phyloP scores from a whole-genome alignment of 2,329 filamentous ascomycete species.

The Ceratocystiopsis minuta region DNA sequence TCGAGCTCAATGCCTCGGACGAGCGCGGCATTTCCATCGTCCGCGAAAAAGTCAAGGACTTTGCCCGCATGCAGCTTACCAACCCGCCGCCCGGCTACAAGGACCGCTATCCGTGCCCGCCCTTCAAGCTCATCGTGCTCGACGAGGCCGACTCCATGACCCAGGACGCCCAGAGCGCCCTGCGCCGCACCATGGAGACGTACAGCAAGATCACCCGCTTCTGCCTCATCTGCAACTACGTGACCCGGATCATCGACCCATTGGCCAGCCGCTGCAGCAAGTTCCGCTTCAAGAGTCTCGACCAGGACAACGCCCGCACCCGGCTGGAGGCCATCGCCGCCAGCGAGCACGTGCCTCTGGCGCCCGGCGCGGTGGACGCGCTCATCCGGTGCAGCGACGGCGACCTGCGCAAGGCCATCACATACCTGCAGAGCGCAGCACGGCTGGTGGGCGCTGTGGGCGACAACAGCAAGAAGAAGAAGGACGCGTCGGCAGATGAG shows the following conservation, averaged over 20 bases:
- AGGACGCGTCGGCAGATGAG: neutral
- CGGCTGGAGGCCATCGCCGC: slow-evolving; percentile 69
- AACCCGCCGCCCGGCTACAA: slow-evolving; percentile 56
- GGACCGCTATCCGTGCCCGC: slow-evolving; percentile 71
- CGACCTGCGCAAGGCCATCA: slow-evolving; percentile 90
- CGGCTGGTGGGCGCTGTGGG: slow-evolving; percentile 56
- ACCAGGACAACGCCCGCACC: slow-evolving; percentile 64
- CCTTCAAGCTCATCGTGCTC: slow-evolving; percentile 97
- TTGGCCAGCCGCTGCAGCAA: slow-evolving; percentile 86
- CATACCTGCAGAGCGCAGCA: slow-evolving; percentile 87
- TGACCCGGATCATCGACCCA: slow-evolving; percentile 94
- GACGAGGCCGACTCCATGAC: slow-evolving; percentile 99
- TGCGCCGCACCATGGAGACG: slow-evolving; percentile 94
- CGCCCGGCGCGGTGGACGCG: slow-evolving; percentile 63
- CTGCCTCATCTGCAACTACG: slow-evolving; percentile 96
- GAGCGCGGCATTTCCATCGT: slow-evolving; percentile 96
- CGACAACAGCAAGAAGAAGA: slow-evolving; percentile 4
- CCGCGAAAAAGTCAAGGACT: slow-evolving; percentile 94
- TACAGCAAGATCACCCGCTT: slow-evolving; percentile 94
- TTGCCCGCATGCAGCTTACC: slow-evolving; percentile 85
- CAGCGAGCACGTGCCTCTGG: slow-evolving; percentile 58
- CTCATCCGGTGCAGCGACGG: slow-evolving; percentile 81
- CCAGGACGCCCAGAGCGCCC: slow-evolving; percentile 84
- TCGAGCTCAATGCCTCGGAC: slow-evolving; percentile 97
- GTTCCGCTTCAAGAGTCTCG: slow-evolving; percentile 92